phyloP scores from a whole-genome alignment of 2,329 filamentous ascomycete genomes.

The Laburnicola sp. region DNA sequence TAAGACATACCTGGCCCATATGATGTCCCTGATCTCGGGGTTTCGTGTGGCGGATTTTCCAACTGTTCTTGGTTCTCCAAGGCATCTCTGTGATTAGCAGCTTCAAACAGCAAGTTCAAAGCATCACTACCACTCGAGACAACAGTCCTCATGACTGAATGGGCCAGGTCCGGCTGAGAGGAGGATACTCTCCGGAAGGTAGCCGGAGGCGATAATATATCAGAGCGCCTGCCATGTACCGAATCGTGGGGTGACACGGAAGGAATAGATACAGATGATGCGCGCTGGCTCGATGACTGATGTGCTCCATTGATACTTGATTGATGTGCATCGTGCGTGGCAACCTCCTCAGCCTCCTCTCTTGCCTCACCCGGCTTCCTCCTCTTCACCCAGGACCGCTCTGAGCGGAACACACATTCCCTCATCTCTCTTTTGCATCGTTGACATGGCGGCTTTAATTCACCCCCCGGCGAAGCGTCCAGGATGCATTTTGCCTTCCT shows the following conservation, averaged over 20 bases:
- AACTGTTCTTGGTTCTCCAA: constrained; percentile 38
- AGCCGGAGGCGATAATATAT: constrained; percentile 34
- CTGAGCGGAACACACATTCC: constrained; percentile 52
- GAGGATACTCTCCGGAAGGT: constrained; percentile 39
- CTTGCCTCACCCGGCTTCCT: constrained; percentile 37
- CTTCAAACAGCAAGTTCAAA: constrained; percentile 57
- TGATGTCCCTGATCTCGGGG: constrained; percentile 35
- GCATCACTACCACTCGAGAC: constrained; percentile 60
- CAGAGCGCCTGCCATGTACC: constrained; percentile 32
- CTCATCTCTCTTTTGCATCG: constrained; percentile 56
- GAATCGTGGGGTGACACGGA: constrained; percentile 30
- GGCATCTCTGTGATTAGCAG: constrained; percentile 47
- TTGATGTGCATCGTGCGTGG: constrained; percentile 3
- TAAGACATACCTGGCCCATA: constrained; percentile 3
- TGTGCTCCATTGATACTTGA: constrained; percentile 2
- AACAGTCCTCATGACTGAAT: constrained; percentile 53
- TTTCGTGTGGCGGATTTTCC: constrained; percentile 46
- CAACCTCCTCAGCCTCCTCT: constrained; percentile 26
- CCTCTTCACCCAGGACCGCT: constrained; percentile 45
- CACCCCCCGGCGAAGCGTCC: constrained; percentile 46
- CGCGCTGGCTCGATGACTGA: constrained; percentile 20
- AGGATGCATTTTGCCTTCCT: constrained; percentile 58
- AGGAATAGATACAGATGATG: constrained; percentile 30
- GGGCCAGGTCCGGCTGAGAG: constrained; percentile 41
- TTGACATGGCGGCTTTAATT: constrained; percentile 49